A percentile compares a stretch with the other conserved stretches of the same genome.
These are phyloP conservation scores for Barnettozyma wickerhamii DNA, from an alignment of 805 yeast genomes.

Conservation along the genomic window DNA sequence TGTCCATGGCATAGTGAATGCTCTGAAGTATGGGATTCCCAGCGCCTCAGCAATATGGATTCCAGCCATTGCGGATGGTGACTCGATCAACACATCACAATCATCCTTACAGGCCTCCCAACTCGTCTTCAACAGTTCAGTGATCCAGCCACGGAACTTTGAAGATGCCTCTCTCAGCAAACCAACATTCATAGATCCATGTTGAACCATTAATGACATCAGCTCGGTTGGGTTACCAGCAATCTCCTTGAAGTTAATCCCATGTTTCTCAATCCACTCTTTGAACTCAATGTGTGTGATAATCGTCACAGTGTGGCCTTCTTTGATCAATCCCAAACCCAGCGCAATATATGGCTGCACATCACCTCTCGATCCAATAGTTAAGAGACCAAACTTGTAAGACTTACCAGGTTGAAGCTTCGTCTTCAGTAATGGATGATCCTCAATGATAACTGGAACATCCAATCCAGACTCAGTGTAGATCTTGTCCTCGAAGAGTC, in stretches of 20 bases:
- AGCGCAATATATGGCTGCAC: slow-evolving; percentile 94
- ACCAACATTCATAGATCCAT: slow-evolving; percentile 80
- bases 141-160: slow-evolving; percentile 80
- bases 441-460: slow-evolving; percentile 66
- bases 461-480: slow-evolving; percentile 56
- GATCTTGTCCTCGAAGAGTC: slow-evolving; percentile 63
- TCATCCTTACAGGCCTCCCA: slow-evolving; percentile 80
- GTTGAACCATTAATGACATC: slow-evolving; percentile 89
- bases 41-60: slow-evolving; percentile 92
- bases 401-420: slow-evolving; percentile 50
- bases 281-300: slow-evolving; percentile 83
- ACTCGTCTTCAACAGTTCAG: slow-evolving; percentile 61
- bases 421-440: slow-evolving; percentile 50
- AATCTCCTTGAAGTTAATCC: slow-evolving; percentile 62
- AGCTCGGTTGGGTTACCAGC: slow-evolving; percentile 94
- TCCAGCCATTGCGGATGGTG: slow-evolving; percentile 97
- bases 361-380: slow-evolving; percentile 95
- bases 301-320: slow-evolving; percentile 81
- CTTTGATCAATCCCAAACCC: slow-evolving; percentile 70
- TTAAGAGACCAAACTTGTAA: slow-evolving; percentile 61
- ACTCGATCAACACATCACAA: slow-evolving; percentile 80
- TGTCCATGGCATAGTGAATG: slow-evolving; percentile 99
- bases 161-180: slow-evolving; percentile 79
- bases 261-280: slow-evolving; percentile 66
- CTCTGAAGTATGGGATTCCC: slow-evolving; percentile 85